Evolutionary conservation across 2,329 filamentous ascomycete genomes (phyloP).

Genomic region (Sporothrix euskadiensis): DNA sequence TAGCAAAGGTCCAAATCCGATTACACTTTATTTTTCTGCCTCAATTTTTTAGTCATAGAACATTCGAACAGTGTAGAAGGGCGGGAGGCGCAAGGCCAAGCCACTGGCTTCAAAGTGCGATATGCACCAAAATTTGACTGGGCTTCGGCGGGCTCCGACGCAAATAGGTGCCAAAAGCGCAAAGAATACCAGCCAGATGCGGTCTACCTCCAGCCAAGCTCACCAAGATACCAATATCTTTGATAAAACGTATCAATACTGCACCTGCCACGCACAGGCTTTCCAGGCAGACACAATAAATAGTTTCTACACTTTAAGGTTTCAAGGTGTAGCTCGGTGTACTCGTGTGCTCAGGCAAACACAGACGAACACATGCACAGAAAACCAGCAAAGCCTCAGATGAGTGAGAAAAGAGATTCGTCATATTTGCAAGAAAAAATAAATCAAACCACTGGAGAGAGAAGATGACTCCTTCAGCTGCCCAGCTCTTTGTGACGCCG

Average conservation of each 20-base stretch:
- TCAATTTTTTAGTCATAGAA: not conserved
- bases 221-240: not conserved
- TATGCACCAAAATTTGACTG: not conserved
- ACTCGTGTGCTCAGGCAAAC: not conserved
- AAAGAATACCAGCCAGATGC: not conserved
- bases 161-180: not conserved
- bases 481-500: not conserved
- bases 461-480: not conserved
- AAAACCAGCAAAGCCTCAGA: not conserved
- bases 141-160: conserved; percentile 19
- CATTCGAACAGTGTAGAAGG: conserved; percentile 8
- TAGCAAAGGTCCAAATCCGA: not conserved
- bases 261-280: conserved; percentile 1
- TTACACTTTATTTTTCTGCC: not conserved
- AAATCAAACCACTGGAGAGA: conserved; percentile 5
- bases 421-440: conserved; percentile 1
- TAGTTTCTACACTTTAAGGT: not conserved
- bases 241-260: not conserved
- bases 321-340: not conserved
- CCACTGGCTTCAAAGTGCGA: not conserved
- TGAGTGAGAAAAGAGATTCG: conserved; percentile 14
- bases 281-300: not conserved
- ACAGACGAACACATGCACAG: not conserved
- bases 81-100: not conserved
- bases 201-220: not conserved